A percentile compares a stretch with the other conserved stretches of the same genome.
phyloP scores from a whole-genome alignment of 73 alveolate genomes.

The Paramecium caudatum region DNA sequence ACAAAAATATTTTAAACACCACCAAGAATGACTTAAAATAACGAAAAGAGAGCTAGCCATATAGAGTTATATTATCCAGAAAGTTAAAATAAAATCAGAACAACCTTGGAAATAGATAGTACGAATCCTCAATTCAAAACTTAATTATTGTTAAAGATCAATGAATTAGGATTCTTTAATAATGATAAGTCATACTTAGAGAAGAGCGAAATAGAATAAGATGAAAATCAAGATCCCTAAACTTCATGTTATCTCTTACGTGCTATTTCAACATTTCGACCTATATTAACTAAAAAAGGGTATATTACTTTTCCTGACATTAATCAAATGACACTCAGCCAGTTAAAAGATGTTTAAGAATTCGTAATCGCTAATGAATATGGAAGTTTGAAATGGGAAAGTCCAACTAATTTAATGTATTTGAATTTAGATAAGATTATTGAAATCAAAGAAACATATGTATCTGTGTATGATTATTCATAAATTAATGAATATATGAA shows the following conservation, averaged over 20 bases:
- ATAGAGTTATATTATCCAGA: too few relatives aligned
- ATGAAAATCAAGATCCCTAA: neutral
- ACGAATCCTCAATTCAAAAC: too few relatives aligned
- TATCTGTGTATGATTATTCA: neutral
- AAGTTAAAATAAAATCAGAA: too few relatives aligned
- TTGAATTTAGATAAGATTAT: slow-evolving; percentile 7
- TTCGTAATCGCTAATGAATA: neutral
- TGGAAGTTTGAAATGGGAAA: neutral
- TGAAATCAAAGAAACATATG: neutral
- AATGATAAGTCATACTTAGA: neutral
- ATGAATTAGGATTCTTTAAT: neutral
- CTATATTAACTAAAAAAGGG: slow-evolving; percentile 3
- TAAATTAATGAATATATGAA: slow-evolving; percentile 11
- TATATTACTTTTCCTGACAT: slow-evolving; percentile 12
- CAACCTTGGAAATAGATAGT: too few relatives aligned
- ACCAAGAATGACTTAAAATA: too few relatives aligned
- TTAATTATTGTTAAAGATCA: too few relatives aligned
- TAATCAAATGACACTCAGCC: neutral
- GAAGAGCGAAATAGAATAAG: neutral
- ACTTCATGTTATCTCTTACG: neutral
- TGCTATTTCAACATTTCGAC: neutral
- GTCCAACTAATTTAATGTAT: slow-evolving; percentile 26
- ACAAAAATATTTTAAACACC: too few relatives aligned
- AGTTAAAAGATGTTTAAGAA: slow-evolving; percentile 5
- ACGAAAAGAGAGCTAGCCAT: too few relatives aligned